Evolutionary conservation across 495 filamentous ascomycete genomes (phyloP).

Genomic region (Bombardia bombarda): DNA sequence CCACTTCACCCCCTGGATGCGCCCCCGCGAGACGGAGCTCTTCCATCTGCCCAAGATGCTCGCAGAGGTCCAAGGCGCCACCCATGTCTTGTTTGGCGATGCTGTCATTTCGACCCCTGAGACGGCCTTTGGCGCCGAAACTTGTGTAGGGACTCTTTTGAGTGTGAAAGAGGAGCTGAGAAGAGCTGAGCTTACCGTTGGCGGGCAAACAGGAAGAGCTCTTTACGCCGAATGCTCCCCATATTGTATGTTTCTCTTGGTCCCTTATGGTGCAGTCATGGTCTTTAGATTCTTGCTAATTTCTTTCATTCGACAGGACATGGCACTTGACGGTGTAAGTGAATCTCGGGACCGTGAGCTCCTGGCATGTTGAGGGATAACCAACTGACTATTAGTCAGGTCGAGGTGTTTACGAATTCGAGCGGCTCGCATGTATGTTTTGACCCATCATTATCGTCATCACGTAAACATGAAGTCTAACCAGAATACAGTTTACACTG

Average conservation of each 20-base stretch:
- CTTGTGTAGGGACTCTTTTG: no score
- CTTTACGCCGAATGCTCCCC: slow-evolving; percentile 58
- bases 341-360: no score
- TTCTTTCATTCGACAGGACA: no score
- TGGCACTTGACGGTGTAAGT: background rate
- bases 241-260: no score
- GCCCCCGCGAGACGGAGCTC: slow-evolving; percentile 50
- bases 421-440: slow-evolving; percentile 61
- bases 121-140: slow-evolving; percentile 64
- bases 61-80: slow-evolving; percentile 50
- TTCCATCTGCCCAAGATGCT: slow-evolving; percentile 65
- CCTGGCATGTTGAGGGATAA: no score
- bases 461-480: no score
- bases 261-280: slow-evolving; percentile 44
- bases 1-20: slow-evolving; percentile 47
- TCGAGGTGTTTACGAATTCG: slow-evolving; percentile 72
- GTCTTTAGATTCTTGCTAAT: background rate
- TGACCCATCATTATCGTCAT: background rate
- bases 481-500: slow-evolving; percentile 45
- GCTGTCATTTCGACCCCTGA: slow-evolving; percentile 65
- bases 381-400: background rate
- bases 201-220: no score
- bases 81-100: slow-evolving; percentile 65
- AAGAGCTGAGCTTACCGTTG: background rate
- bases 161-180: no score